Base-by-base conservation (phyloP, 495 filamentous ascomycete species). In the Neurospora sp. region DNA sequence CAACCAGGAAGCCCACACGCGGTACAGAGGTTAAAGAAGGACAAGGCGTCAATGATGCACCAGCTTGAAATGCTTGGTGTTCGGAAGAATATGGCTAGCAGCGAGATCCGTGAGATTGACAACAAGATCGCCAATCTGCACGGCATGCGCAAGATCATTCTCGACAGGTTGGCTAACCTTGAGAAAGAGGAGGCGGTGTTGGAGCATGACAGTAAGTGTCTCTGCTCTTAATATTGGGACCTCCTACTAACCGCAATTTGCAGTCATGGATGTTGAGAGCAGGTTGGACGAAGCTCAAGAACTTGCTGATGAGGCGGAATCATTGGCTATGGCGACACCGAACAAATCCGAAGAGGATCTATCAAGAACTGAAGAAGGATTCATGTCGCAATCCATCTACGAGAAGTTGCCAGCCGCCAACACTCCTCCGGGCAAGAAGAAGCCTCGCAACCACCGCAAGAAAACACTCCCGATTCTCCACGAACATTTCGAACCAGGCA, bases 371-470 rank as follows among this genome's bases (percentile, higher is more conserved):
- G 72, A 88, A 82, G 73, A 88, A 82, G 87, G 89, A 1, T 99
- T 98, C 85, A 98, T 98, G 96, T 98, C 96, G 3, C 94, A 97
- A 79, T 97, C 94, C 9, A 93, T 99, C 75, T 99, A 98, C 78
- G 91, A 95, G 78, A 98, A 98, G 80, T 82, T 98, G 18, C 93
- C 94, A 1, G 86, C 87, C 73, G 83, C 88, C 38, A 83, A 80
- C 69, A 90, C 87, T 72, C 82, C 85, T 10, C 81, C 84, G 8
- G 82, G 82, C 73, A 82, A 87, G 39, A 88, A 90, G 80, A 90
- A 91, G 76, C 90, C 90, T 60, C 90, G 90, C 74, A 90, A 88
- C 37, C 89, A 87, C 77, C 85, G 88, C 49, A 83, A 86, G 42
- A 94, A 94, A 82, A 95, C 94, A 0, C 96, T 95, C 91, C 94